Evolutionary conservation across 2,329 filamentous ascomycete species (phyloP), one percentile per base, ranked within the genome.

Genomic region (Talaromyces albobiverticillius): DNA sequence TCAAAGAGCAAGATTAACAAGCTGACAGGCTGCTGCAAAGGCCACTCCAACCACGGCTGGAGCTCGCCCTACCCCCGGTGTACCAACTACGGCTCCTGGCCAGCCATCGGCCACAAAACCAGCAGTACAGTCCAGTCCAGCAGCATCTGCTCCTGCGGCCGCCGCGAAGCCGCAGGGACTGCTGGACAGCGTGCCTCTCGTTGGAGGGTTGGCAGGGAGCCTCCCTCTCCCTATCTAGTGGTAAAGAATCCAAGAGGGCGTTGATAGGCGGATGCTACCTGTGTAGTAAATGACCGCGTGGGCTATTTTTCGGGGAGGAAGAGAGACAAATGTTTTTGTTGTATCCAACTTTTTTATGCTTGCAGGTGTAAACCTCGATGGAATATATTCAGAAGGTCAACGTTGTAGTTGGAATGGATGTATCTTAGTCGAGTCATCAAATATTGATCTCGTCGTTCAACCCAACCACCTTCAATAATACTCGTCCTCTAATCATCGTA

Each of bases 1-100:
- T n/a, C n/a, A n/a, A n/a, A n/a, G n/a, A n/a, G n/a, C n/a, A n/a
- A n/a, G 20, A 46, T 55, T 50, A 38, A 50, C 34, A 26, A 38
- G 48, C 53, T 55, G 43, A 55, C 42, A 55, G 48, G 42, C 47
- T 51, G 47, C 48, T 46, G 48, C 42, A 40, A 55, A 55, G 53
- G 48, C 53, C 9, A 51, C 53, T 38, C 7, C 53, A 18, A 51
- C 48, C 34, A 41, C 42, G 20, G 53, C 53, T 22, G 53, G 53
- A 26, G 40, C 48, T 4, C 53, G 48, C 13, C 47, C 47, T 26
- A 55, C 53, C 3, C 47, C 53, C 20, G 34, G 53, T n/a, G 53
- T 55, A 8, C 41, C 50, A 14, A 42, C 47, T 14, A 38, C 53
- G 5, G 43, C 42, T 25, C 47, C 53, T 13, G 51, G 25, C 34